A percentile compares a stretch with the other conserved stretches of the same genome.
Evolutionary conservation across 805 yeast genomes (phyloP).

Genomic region (Lachancea quebecensis): DNA sequence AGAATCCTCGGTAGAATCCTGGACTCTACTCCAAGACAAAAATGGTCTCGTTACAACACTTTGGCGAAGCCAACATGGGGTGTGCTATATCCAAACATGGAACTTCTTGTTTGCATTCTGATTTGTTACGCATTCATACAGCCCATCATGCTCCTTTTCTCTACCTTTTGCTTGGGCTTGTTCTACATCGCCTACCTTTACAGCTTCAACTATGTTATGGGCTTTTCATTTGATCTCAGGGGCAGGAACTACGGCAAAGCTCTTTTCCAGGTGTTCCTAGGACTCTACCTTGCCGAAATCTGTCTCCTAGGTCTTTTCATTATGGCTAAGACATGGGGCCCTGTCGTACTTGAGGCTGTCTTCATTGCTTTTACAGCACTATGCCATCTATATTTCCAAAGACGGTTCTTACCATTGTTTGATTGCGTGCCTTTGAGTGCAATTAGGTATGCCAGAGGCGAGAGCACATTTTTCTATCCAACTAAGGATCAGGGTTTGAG

Average conservation of each 20-base stretch:
- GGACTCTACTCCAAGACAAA: conserved; percentile 86
- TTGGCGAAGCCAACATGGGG: conserved; percentile 75
- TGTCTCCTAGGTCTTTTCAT: conserved; percentile 67
- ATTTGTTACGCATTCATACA: conserved; percentile 73
- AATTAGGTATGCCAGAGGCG: conserved; percentile 33
- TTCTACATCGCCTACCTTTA: conserved; percentile 58
- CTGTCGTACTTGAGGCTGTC: conserved; percentile 63
- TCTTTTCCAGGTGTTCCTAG: conserved; percentile 64
- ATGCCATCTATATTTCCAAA: conserved; percentile 52
- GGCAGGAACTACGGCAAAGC: conserved; percentile 73
- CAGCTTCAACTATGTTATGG: conserved; percentile 55
- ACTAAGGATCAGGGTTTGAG: conserved; percentile 54
- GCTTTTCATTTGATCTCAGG: conserved; percentile 53
- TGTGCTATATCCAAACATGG: conserved; percentile 68
- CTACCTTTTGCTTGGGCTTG: conserved; percentile 50
- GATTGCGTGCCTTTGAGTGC: conserved; percentile 67
- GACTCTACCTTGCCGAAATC: conserved; percentile 62
- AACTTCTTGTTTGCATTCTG: conserved; percentile 65
- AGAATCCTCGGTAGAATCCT: conserved; percentile 63
- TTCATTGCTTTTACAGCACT: conserved; percentile 49
- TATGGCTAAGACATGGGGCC: conserved; percentile 73
- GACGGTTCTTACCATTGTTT: conserved; percentile 53
- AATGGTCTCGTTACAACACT: conserved; percentile 69
- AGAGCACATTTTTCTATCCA: conserved; percentile 46
- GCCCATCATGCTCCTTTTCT: conserved; percentile 63